These are phyloP conservation scores for Bonnemaisonia californica DNA, from an alignment of 31 red algal species.

Conservation along the genomic window DNA sequence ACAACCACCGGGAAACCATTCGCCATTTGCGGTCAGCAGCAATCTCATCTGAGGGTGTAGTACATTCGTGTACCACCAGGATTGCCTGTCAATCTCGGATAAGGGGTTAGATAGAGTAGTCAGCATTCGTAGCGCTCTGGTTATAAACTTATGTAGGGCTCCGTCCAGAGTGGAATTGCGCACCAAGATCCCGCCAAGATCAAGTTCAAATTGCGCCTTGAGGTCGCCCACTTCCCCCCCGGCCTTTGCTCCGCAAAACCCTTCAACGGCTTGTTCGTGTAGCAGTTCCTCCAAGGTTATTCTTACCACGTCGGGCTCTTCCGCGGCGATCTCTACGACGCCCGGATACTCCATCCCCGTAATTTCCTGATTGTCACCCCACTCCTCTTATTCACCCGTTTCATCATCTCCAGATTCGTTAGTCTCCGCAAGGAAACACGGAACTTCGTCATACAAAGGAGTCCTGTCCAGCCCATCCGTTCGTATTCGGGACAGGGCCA, in stretches of 20 bases:
- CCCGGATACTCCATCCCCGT: too few relatives aligned
- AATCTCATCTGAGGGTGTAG: constrained; percentile 28
- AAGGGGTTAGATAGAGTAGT: not conserved
- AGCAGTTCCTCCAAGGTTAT: too few relatives aligned
- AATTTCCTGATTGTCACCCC: too few relatives aligned
- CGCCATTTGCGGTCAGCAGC: constrained; percentile 44
- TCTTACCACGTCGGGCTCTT: too few relatives aligned
- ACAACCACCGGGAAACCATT: constrained; percentile 14
- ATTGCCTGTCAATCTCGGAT: constrained; percentile 7
- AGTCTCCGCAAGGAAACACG: not conserved
- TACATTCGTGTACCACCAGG: constrained; percentile 31
- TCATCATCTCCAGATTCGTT: not conserved
- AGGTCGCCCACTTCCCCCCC: not conserved
- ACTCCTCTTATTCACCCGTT: too few relatives aligned
- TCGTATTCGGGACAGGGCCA: not conserved
- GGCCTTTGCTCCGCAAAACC: not conserved
- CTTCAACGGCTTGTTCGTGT: too few relatives aligned
- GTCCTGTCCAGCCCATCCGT: not conserved
- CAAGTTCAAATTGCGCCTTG: not conserved
- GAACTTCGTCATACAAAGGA: not conserved
- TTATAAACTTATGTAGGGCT: not conserved
- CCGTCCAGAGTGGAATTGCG: not conserved
- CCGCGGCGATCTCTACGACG: too few relatives aligned
- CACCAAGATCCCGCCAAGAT: not conserved
- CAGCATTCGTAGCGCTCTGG: too few relatives aligned